Conservation (phyloP, 805 yeast genomes). For the Metschnikowia koreensis region DNA sequence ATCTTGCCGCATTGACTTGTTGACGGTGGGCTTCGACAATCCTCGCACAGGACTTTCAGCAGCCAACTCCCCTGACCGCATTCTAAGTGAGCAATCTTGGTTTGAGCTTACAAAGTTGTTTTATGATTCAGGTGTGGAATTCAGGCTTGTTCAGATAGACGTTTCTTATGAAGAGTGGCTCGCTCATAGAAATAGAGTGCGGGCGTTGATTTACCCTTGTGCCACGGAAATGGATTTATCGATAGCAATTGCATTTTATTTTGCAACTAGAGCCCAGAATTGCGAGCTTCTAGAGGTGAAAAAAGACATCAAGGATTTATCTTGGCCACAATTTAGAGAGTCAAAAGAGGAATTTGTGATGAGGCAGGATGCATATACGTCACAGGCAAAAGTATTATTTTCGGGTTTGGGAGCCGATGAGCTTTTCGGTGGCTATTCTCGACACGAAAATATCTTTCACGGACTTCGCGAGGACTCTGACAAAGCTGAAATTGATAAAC, state of each 20-base stretch:
- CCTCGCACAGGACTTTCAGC: constrained; percentile 67
- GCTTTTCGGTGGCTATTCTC: constrained; percentile 90
- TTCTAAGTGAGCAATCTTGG: constrained; percentile 67
- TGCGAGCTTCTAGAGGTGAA: constrained; percentile 8
- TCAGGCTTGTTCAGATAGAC: constrained; percentile 65
- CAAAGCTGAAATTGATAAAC: constrained; percentile 13
- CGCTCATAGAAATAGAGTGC: constrained; percentile 49
- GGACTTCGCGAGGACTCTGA: constrained; percentile 20
- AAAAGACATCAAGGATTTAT: background rate
- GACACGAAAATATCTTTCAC: constrained; percentile 61
- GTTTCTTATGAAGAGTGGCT: constrained; percentile 69
- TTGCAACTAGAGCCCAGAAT: constrained; percentile 61
- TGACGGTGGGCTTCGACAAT: constrained; percentile 91
- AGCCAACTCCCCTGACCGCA: constrained; percentile 80
- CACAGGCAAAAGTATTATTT: constrained; percentile 66
- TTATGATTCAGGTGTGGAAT: constrained; percentile 30
- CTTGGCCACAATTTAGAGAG: constrained; percentile 17
- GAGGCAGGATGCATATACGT: constrained; percentile 32
- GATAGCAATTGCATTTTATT: constrained; percentile 92
- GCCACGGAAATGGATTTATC: constrained; percentile 93
- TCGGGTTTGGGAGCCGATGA: constrained; percentile 99
- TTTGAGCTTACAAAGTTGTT: constrained; percentile 44
- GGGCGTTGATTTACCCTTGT: constrained; percentile 73
- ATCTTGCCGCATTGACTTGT: constrained; percentile 52
- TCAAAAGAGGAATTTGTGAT: background rate